A percentile compares a stretch with the other conserved stretches of the same genome.
Conservation (phyloP, 345 rosid genomes). For the Ceriops decandra region DNA sequence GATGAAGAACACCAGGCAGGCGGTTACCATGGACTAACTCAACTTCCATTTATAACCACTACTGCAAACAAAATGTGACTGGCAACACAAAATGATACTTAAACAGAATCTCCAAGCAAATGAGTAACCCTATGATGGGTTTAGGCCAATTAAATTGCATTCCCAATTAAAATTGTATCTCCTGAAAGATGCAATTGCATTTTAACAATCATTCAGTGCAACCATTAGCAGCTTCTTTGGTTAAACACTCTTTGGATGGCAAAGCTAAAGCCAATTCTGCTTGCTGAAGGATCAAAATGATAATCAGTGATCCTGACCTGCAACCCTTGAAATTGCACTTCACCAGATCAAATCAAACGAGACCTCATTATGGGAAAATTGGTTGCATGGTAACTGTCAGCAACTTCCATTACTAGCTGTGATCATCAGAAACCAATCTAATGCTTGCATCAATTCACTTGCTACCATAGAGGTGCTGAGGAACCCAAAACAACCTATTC, state of each 20-base stretch:
- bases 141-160: constrained; percentile 31
- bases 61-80: constrained; percentile 12
- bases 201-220: constrained; percentile 1
- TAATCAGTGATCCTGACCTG: neutral
- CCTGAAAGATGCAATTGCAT: constrained; percentile 6
- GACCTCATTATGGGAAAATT: constrained; percentile 17
- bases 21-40: constrained; percentile 40
- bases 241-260: constrained; percentile 2
- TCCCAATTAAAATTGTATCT: constrained; percentile 18
- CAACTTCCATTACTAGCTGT: constrained; percentile 14
- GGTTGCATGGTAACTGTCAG: constrained; percentile 6
- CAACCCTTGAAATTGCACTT: constrained; percentile 12
- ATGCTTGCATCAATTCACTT: constrained; percentile 11
- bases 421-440: constrained; percentile 24
- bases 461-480: neutral
- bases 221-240: constrained; percentile 15
- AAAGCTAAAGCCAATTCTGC: constrained; percentile 6
- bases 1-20: constrained; percentile 39
- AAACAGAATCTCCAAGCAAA: constrained; percentile 22
- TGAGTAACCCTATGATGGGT: constrained; percentile 22
- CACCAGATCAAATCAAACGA: neutral
- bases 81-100: constrained; percentile 5
- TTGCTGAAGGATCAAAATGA: neutral
- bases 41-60: constrained; percentile 52
- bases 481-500: constrained; percentile 8